These are phyloP conservation scores for Arxiozyma heterogenica DNA, from an alignment of 1,139 yeast species.

Conservation along the genomic window DNA sequence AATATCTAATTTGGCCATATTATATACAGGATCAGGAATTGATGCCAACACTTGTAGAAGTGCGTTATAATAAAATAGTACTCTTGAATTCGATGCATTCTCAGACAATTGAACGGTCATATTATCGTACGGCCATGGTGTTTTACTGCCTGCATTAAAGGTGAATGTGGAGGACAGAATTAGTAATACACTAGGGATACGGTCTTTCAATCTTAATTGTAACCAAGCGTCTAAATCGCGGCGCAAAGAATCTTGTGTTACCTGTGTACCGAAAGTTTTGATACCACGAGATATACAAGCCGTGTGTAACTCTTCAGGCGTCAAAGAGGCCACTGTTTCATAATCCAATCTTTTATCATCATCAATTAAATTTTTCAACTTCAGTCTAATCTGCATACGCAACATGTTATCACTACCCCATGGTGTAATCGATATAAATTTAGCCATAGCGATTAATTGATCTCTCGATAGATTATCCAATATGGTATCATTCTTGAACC, in stretches of 20 bases:
- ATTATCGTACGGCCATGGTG: conserved; percentile 3
- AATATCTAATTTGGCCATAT: conserved; percentile 89
- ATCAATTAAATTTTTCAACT: conserved; percentile 77
- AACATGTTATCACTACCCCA: conserved; percentile 89
- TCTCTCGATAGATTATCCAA: conserved; percentile 89
- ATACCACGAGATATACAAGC: conserved; percentile 96
- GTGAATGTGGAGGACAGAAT: conserved; percentile 82
- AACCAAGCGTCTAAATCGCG: conserved; percentile 84
- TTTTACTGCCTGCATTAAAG: conserved; percentile 32
- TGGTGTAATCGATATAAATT: conserved; percentile 84
- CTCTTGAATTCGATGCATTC: not conserved
- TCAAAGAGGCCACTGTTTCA: conserved; percentile 81
- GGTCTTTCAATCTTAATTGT: conserved; percentile 77
- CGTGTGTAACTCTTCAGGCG: conserved; percentile 72
- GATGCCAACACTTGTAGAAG: conserved; percentile 80
- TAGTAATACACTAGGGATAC: conserved; percentile 83
- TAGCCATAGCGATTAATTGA: conserved; percentile 88
- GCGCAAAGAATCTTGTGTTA: conserved; percentile 75
- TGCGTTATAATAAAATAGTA: conserved; percentile 58
- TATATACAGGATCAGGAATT: conserved; percentile 91
- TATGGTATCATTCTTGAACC: conserved; percentile 89
- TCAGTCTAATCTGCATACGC: conserved; percentile 87
- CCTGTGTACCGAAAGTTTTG: conserved; percentile 52
- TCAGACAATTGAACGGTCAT: conserved; percentile 1
- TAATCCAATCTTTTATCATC: conserved; percentile 90